phyloP scores from a whole-genome alignment of 768 basidiomycete genomes.

The Amanita polypyramis region DNA sequence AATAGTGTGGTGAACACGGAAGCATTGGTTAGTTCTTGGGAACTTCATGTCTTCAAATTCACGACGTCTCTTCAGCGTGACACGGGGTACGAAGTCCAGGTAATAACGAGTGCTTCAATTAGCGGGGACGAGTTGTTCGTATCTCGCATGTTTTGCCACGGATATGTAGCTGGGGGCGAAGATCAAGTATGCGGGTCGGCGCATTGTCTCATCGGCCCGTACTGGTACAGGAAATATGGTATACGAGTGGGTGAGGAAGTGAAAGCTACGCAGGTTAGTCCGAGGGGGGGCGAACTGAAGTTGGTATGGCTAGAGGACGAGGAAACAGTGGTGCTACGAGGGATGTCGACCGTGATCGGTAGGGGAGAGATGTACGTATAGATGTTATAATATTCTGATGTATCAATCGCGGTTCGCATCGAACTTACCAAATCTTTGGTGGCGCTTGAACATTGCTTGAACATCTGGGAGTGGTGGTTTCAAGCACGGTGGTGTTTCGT shows the following conservation, averaged over 20 bases:
- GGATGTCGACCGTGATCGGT: background rate
- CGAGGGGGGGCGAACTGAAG: conserved; percentile 34
- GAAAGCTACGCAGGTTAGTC: conserved; percentile 40
- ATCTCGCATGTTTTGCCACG: conserved; percentile 42
- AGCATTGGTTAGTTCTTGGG: conserved; percentile 22
- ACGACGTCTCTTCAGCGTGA: conserved; percentile 15
- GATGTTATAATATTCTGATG: background rate
- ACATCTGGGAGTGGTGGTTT: conserved; percentile 22
- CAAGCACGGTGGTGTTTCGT: conserved; percentile 6
- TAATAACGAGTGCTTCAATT: conserved; percentile 27
- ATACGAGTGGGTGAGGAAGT: conserved; percentile 23
- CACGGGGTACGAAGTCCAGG: conserved; percentile 25
- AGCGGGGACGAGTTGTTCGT: conserved; percentile 26
- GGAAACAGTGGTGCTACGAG: conserved; percentile 3
- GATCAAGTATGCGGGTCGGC: conserved; percentile 47
- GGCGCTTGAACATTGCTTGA: no score
- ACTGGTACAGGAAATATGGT: conserved; percentile 32
- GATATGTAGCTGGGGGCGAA: conserved; percentile 23
- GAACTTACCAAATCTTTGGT: no score
- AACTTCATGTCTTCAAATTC: background rate
- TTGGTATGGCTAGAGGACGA: conserved; percentile 25
- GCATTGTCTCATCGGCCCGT: conserved; percentile 37
- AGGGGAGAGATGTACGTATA: conserved; percentile 19
- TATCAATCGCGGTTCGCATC: no score
- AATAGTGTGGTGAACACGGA: conserved; percentile 19